Percentiles rank a stretch among this genome's conserved stretches.
Evolutionary conservation across 2,329 filamentous ascomycete genomes (phyloP).

Genomic region (Ophiocordyceps camponoti-floridani): DNA sequence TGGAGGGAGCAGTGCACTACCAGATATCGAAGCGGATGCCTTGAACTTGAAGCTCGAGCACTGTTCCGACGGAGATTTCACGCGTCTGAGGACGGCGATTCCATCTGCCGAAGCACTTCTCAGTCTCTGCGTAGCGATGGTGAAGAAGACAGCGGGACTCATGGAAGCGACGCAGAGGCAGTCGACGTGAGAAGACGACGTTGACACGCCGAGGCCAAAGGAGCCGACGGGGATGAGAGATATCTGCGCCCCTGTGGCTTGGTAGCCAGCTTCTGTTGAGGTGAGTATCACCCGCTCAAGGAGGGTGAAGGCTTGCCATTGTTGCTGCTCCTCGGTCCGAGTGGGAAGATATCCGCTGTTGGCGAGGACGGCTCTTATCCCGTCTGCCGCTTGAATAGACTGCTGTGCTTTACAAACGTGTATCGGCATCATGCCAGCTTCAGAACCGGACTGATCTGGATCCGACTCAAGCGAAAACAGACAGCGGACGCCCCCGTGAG

Average conservation of each 20-base stretch:
- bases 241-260: constrained; percentile 19
- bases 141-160: constrained; percentile 42
- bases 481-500: constrained; percentile 13
- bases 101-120: constrained; percentile 22
- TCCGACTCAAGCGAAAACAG: neutral
- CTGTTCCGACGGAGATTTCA: constrained; percentile 19
- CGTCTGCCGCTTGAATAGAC: neutral
- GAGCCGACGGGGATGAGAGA: constrained; percentile 46
- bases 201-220: constrained; percentile 46
- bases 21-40: constrained; percentile 45
- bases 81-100: constrained; percentile 34
- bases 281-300: neutral
- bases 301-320: neutral
- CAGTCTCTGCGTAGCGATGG: constrained; percentile 36
- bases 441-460: neutral
- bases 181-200: constrained; percentile 41
- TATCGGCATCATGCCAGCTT: neutral
- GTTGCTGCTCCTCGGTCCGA: neutral
- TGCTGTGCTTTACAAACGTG: neutral
- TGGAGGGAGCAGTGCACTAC: constrained; percentile 40
- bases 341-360: neutral
- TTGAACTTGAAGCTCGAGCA: constrained; percentile 43
- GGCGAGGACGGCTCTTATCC: neutral
- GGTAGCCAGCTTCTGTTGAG: neutral
- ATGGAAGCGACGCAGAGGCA: constrained; percentile 47